Percentiles rank a stretch among this genome's conserved stretches.
These are phyloP conservation scores for Boletus bicolor DNA, from an alignment of 768 basidiomycete species.

Conservation along the genomic window DNA sequence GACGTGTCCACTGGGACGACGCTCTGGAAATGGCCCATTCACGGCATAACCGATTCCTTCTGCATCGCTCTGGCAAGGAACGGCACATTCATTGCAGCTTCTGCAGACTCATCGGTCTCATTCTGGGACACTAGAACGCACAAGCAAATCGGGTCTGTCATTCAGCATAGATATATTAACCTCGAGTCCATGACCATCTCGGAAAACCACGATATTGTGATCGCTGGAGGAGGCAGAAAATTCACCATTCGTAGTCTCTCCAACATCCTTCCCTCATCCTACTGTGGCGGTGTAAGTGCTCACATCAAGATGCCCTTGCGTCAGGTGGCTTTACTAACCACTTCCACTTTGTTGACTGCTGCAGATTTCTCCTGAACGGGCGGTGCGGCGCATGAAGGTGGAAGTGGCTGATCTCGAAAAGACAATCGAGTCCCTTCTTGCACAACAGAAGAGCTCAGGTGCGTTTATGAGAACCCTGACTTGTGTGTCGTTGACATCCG, in stretches of 20 bases:
- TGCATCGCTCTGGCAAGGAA: background rate
- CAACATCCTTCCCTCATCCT: background rate
- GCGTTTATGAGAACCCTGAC: background rate
- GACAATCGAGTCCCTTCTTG: too few relatives aligned
- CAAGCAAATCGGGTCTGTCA: background rate
- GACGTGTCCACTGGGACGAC: background rate
- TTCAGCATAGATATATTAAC: background rate
- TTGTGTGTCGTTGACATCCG: background rate
- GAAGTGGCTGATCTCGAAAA: too few relatives aligned
- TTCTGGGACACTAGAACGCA: conserved; percentile 9
- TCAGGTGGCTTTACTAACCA: too few relatives aligned
- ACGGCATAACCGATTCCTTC: background rate
- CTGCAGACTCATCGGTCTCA: background rate
- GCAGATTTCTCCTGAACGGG: background rate
- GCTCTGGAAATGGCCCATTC: background rate
- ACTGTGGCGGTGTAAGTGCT: conserved; percentile 3
- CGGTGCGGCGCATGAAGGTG: background rate
- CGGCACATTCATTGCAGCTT: conserved; percentile 1
- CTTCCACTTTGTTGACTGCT: background rate
- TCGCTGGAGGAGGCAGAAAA: background rate
- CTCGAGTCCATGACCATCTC: conserved; percentile 3
- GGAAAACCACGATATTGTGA: background rate
- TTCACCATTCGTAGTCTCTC: conserved; percentile 3
- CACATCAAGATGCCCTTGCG: too few relatives aligned
- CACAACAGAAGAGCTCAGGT: background rate